Base-by-base conservation (phyloP, 352 stramenopile genomes). In the Phytophthora agathidicida region DNA sequence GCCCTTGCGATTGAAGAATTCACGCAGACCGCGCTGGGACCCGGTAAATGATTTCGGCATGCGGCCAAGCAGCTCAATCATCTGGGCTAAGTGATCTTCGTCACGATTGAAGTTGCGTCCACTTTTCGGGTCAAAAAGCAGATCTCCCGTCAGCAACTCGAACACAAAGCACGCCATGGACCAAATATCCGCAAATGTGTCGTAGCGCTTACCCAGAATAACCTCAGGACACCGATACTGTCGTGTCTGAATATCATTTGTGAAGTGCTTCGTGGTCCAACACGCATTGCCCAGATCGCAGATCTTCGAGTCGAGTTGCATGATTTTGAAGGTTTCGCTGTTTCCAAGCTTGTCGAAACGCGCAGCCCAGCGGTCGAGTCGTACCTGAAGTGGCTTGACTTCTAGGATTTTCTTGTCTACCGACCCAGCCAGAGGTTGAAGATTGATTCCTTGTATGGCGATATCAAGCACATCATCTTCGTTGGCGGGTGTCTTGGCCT, bases 271-370 rank as follows among this genome's bases (percentile, higher is more conserved):
- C 60, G 98, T 79, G 14, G 92, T 99, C 96, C 97, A 99, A 73
- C 98, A 99, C 1, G 97, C 97, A 71, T 99, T 99, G 51, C 98
- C 98, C n/a, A 99, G 73, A 80, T 99, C 98, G 24, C 99, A 98
- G 38, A 99, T 80, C 57, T 96, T 96, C 8, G 74, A 71, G 30
- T 86, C 69, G 27, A 95, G 73, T 20, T 77, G 71, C 48, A 89
- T 72, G 43, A 88, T 55, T 7, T 91, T 71, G 48, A 93, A 91
- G 26, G 70, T 65, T 47, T 71, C 65, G 5, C 71, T 75, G 7
- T 43, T 31, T 1, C 57, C 44, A 11, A 90, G 57, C 16, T 75
- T 67, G 17, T 64, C 60, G 5, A 89, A 57, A 3, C 70, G 68
- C 5, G 24, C 11, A 26, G 73, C 53, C 84, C 81, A 94, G 16